A percentile compares a stretch with the other conserved stretches of the same genome.
These are phyloP conservation scores for Orobanche coerulescens DNA, from an alignment of 257 asterid species.

Conservation along the genomic window DNA sequence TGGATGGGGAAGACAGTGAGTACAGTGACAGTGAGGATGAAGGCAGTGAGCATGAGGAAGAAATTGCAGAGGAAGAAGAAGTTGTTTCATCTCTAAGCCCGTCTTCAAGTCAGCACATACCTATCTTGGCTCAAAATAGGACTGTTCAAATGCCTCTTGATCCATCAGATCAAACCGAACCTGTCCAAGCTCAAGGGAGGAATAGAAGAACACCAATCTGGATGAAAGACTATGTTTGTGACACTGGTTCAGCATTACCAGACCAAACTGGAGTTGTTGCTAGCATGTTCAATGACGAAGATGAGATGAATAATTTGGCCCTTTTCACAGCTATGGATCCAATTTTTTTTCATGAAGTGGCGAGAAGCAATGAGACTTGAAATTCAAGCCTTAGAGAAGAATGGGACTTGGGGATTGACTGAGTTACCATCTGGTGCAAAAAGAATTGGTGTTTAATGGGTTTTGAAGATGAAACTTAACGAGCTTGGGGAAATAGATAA, in stretches of 20 bases:
- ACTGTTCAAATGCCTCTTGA: too few species aligned
- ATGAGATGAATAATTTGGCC: not conserved
- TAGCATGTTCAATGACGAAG: not conserved
- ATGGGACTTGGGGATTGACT: not conserved
- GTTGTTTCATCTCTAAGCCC: too few species aligned
- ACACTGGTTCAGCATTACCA: not conserved
- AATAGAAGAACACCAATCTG: too few species aligned
- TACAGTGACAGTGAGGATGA: not conserved
- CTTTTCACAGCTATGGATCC: not conserved
- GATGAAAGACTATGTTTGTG: too few species aligned
- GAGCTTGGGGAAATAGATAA: not conserved
- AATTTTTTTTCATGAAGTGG: not conserved
- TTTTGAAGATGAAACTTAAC: not conserved
- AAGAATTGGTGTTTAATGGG: not conserved
- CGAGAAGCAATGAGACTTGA: not conserved
- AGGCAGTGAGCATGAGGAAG: not conserved
- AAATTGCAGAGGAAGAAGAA: too few species aligned
- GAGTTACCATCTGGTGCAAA: not conserved
- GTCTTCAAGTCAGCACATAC: too few species aligned
- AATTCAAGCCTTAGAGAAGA: not conserved
- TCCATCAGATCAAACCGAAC: not conserved
- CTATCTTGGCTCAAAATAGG: too few species aligned
- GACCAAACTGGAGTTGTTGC: too few species aligned
- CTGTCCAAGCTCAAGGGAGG: not conserved
- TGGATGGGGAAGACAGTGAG: not conserved